Evolutionary conservation across 192 early-diverging fungal species (phyloP), one percentile per base, ranked within the genome.

Genomic region (Backusella liffmaniae): DNA sequence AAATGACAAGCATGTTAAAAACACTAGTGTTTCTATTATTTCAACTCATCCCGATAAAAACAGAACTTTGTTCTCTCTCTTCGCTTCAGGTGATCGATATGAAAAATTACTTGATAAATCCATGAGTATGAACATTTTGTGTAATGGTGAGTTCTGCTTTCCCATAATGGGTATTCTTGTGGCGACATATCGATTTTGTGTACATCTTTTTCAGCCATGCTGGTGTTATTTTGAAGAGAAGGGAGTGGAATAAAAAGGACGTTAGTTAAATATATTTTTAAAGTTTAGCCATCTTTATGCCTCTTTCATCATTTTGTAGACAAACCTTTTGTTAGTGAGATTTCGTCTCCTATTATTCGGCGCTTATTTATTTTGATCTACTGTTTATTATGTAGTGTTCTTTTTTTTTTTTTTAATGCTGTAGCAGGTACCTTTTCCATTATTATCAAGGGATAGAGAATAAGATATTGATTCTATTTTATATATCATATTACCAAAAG

Each of bases 21-120:
- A 29, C 56, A 26, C 56, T 62, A 62, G 18, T 21, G 18, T 49
- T n/a, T 49, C 46, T 49, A 6, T 49, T 49, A n/a, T n/a, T n/a
- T n/a, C 46, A 49, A 49, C 23, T 29, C 26, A 62, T 62, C 23
- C 21, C 21, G 21, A 23, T 21, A 23, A 56, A 56, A 56, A 56
- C 5, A 29, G 15, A 13, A 29, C 10, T 2, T 12, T 32, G 32
- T 29, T 26, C 4, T 62, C 21, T 62, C n/a, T 26, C 56, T 62
- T 29, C 3, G 16, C 6, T n/a, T 29, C 56, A 10, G 32, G 23
- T 10, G 26, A 29, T 62, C 23, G 56, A 62, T 62, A 62, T 62
- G 4, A 59, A 59, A 59, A 59, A 59, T 59, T 59, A 59, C 56
- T 59, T 59, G 56, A 59, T 59, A 59, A 59, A 59, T 59, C 56